Conservation (phyloP, 2,329 filamentous ascomycete species). For the Arthrinium phaeospermum region DNA sequence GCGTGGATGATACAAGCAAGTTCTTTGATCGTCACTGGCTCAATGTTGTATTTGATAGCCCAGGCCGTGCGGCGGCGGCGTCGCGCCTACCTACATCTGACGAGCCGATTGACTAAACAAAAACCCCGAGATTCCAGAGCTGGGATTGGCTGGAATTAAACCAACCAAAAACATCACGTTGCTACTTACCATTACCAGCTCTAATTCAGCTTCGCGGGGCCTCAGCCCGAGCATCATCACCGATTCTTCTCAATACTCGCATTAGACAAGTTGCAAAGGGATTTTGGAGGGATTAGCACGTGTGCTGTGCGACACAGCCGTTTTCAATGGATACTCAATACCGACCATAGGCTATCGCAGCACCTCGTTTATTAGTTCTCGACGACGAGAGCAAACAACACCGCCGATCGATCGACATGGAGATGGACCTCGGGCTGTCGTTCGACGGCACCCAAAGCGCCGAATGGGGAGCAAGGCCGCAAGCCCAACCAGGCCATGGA, state of each 20-base stretch:
- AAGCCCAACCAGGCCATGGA: slow-evolving; percentile 33
- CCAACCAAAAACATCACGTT: background rate
- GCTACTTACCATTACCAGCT: background rate
- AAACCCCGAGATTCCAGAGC: background rate
- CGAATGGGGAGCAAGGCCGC: background rate
- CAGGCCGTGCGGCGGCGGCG: background rate
- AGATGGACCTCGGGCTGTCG: slow-evolving; percentile 15
- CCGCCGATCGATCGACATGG: slow-evolving; percentile 23
- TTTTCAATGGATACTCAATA: slow-evolving; percentile 1
- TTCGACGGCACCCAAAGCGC: slow-evolving; percentile 21
- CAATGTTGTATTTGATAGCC: background rate
- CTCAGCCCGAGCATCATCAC: background rate
- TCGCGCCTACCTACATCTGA: background rate
- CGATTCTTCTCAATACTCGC: background rate
- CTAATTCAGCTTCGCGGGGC: background rate
- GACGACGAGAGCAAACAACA: background rate
- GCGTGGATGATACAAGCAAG: background rate
- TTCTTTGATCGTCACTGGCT: background rate
- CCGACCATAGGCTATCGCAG: background rate
- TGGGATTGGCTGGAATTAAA: background rate
- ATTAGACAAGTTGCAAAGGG: background rate
- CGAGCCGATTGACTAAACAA: background rate
- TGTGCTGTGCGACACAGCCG: background rate
- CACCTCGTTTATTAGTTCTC: background rate
- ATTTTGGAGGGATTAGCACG: background rate